Base-by-base conservation (phyloP, 345 rosid genomes). In the Lepidium didymum region DNA sequence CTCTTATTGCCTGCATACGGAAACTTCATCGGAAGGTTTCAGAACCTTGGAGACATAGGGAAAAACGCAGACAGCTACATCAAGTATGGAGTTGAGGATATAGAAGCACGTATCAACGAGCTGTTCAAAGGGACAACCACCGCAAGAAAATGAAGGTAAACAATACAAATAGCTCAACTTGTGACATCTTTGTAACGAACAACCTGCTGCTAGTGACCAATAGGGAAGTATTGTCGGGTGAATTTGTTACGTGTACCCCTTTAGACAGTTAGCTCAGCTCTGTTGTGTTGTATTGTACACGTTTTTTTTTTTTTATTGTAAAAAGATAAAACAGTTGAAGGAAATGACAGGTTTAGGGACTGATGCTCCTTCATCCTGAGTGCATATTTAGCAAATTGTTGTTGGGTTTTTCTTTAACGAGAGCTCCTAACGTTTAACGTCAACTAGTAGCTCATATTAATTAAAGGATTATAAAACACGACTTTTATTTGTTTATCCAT, bases 1-100 rank as follows among this genome's bases (percentile, higher is more conserved):
- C 66, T 74, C 49, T 21, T 92, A 78, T 60, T 79, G 62, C 95
- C 96, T 0, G 83, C 85, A 1, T 89, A 89, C 54, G 79, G 81
- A 53, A 83, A 70, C 74, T 87, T 86, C 58, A 69, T 83, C 1
- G 84, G 74, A 29, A 82, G 83, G 77, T 76, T 83, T 42, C 92
- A 80, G 75, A 82, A 53, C 67, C 60, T 56, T 15, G 87, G 89
- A 3, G 91, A 89, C 25, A 73, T 80, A 5, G 85, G 87, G 66
- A 89, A 75, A 79, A 76, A 80, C 23, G 75, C 81, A 0, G 83
- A 76, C 29, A 75, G 52, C 81, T 77, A 79, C 49, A 70, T 82
- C 37, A 78, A 70, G 63, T 81, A 81, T 67, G 43, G 74, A 6
- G 76, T 73, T 7, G 90, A 81, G 72, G 91, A 89, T 40, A 64